A percentile compares a stretch with the other conserved stretches of the same genome.
phyloP scores from a whole-genome alignment of 345 rosid genomes.

The Viola odorata region DNA sequence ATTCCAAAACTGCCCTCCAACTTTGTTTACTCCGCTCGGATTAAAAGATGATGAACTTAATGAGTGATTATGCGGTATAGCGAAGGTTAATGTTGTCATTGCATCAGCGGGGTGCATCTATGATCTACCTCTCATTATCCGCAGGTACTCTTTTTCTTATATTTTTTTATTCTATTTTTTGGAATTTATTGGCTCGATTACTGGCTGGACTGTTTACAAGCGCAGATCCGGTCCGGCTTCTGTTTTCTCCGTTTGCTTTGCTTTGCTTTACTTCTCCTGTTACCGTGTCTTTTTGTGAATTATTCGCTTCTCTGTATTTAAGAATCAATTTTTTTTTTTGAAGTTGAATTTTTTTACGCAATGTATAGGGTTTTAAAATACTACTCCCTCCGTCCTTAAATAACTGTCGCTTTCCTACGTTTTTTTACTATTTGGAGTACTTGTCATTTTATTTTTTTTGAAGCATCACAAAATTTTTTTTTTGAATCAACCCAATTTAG shows the following conservation, averaged over 20 bases:
- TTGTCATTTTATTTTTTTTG: too few relatives aligned
- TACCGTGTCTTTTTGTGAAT: neutral
- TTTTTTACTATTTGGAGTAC: too few relatives aligned
- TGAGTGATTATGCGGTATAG: neutral
- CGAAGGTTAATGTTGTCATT: neutral
- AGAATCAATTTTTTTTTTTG: conserved; percentile 5
- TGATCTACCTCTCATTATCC: neutral
- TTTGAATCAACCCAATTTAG: too few relatives aligned
- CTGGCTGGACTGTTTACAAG: neutral
- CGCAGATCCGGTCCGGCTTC: conserved; percentile 39
- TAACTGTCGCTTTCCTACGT: too few relatives aligned
- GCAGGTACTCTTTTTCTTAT: conserved; percentile 14
- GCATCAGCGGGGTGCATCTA: neutral
- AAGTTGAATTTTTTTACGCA: conserved; percentile 10
- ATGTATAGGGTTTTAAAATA: too few relatives aligned
- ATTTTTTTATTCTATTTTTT: too few relatives aligned
- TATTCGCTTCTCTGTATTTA: conserved; percentile 1
- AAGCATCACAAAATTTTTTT: too few relatives aligned
- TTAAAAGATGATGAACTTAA: neutral
- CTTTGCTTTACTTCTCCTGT: neutral
- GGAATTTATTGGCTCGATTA: neutral
- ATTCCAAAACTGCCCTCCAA: neutral
- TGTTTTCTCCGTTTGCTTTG: neutral
- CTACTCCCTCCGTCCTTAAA: too few relatives aligned
- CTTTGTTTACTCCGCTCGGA: too few relatives aligned